Evolutionary conservation across 352 stramenopile genomes (phyloP).

Genomic region (Phytopythium kandeliae): DNA sequence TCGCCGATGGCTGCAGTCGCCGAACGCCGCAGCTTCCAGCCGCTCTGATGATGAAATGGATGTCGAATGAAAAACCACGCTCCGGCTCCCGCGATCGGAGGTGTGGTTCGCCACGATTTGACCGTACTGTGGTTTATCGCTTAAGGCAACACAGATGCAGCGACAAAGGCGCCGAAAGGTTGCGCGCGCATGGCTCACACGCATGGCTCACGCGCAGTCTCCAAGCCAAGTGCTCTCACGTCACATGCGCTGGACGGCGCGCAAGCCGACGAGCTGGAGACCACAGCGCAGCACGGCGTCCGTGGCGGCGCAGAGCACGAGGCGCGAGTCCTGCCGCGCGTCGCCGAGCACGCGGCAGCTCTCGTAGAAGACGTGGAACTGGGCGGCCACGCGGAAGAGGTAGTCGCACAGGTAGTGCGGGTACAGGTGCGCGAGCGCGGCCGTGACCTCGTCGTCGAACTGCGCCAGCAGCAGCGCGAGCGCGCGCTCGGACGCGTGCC

Average conservation of each 20-base stretch:
- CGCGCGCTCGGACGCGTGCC: constrained; percentile 60
- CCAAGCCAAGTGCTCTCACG: too few species aligned
- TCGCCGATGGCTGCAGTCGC: too few species aligned
- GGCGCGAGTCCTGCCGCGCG: constrained; percentile 51
- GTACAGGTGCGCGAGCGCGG: constrained; percentile 49
- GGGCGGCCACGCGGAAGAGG: constrained; percentile 66
- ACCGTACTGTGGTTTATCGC: too few species aligned
- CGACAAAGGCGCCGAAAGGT: too few species aligned
- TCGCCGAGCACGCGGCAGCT: constrained; percentile 68
- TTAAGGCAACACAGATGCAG: too few species aligned
- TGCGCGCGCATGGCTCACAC: too few species aligned
- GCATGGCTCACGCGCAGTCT: too few species aligned
- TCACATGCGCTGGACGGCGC: constrained; percentile 76
- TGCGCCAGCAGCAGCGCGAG: constrained; percentile 71
- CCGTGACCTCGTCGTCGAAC: constrained; percentile 71
- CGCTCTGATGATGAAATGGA: too few species aligned
- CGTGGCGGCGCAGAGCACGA: constrained; percentile 72
- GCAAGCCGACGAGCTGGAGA: constrained; percentile 60
- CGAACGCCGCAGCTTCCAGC: too few species aligned
- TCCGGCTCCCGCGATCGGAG: too few species aligned
- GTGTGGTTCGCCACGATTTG: too few species aligned
- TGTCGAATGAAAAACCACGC: too few species aligned
- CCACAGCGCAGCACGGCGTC: constrained; percentile 60
- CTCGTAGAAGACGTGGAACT: constrained; percentile 84
- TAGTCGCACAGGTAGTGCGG: constrained; percentile 81